Conservation (phyloP, 116 monocot genomes). For the Cymodocea nodosa region DNA sequence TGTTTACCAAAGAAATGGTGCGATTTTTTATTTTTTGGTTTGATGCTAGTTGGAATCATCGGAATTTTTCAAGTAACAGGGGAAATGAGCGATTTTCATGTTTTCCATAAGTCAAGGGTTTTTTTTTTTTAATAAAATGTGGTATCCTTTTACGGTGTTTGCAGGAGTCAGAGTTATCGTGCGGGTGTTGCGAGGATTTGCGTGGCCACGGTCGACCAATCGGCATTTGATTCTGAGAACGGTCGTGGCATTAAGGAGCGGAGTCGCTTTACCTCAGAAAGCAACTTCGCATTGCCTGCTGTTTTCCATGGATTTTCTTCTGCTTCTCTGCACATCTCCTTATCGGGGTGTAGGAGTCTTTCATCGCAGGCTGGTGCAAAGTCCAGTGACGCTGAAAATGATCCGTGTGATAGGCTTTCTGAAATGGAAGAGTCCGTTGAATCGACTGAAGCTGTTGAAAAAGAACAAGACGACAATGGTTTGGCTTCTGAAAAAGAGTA, state of each 20-base stretch:
- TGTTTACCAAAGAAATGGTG: no score
- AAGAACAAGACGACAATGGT: conserved; percentile 8
- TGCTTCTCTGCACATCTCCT: conserved; percentile 1
- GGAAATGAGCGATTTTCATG: background rate
- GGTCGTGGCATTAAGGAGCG: background rate
- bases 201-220: background rate
- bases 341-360: conserved; percentile 18
- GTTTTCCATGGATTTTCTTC: conserved; percentile 3
- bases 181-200: background rate
- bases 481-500: conserved; percentile 16
- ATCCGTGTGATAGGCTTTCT: conserved; percentile 56
- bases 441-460: conserved; percentile 6
- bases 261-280: background rate
- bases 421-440: conserved; percentile 33
- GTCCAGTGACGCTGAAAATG: conserved; percentile 28
- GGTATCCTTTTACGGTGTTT: background rate
- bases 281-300: background rate
- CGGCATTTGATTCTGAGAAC: background rate
- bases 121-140: no score
- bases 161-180: conserved; percentile 1
- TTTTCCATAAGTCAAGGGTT: background rate
- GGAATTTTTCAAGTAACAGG: background rate
- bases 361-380: conserved; percentile 41
- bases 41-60: no score
- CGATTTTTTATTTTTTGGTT: no score